These are phyloP conservation scores for Hemileccinum rubropunctum DNA, from an alignment of 768 basidiomycete genomes.

Conservation along the genomic window DNA sequence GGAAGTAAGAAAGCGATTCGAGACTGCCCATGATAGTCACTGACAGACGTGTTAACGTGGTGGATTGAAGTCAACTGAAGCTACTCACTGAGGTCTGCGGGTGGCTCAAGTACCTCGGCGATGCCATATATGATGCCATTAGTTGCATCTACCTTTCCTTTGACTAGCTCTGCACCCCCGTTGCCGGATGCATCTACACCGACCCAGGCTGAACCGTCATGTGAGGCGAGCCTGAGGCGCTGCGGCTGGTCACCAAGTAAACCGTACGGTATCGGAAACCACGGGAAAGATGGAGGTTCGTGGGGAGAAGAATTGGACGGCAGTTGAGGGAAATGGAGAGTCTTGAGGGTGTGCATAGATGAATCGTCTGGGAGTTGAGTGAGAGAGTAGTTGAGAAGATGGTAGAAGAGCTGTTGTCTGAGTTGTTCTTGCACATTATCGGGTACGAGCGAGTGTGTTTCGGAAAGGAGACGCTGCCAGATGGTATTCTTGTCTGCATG, in stretches of 20 bases:
- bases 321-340: constrained; percentile 69
- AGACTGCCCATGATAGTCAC: constrained; percentile 60
- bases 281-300: constrained; percentile 74
- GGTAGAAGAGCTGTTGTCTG: constrained; percentile 92
- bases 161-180: constrained; percentile 68
- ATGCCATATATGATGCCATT: constrained; percentile 84
- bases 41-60: constrained; percentile 26
- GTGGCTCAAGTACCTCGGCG: constrained; percentile 68
- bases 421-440: constrained; percentile 86
- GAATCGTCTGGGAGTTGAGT: constrained; percentile 40
- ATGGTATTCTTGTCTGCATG: constrained; percentile 34
- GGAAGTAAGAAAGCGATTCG: constrained; percentile 68
- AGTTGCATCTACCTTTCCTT: constrained; percentile 50
- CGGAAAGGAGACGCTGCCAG: constrained; percentile 31
- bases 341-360: constrained; percentile 44
- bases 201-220: constrained; percentile 50
- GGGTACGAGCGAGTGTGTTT: constrained; percentile 36
- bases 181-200: constrained; percentile 78
- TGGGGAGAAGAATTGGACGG: constrained; percentile 57
- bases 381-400: constrained; percentile 82
- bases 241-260: constrained; percentile 81
- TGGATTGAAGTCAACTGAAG: not conserved
- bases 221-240: constrained; percentile 61
- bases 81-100: constrained; percentile 66
- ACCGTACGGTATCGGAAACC: constrained; percentile 83